Conservation (phyloP, 1,139 yeast genomes). For the Magnusiomyces ingens region DNA sequence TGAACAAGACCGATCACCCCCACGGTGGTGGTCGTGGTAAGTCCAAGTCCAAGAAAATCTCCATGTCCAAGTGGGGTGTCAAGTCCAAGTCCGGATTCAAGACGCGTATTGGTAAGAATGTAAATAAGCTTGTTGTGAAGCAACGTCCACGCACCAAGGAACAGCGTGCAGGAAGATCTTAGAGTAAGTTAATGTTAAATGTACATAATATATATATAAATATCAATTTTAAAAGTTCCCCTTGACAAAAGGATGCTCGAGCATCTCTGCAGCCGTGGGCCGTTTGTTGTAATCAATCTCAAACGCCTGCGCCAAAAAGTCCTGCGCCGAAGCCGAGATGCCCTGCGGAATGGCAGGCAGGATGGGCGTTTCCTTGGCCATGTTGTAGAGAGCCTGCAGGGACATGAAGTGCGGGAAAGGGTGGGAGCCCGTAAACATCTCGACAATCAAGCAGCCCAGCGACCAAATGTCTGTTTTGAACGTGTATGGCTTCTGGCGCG, state of each 20-base stretch:
- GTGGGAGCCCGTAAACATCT: constrained; percentile 91
- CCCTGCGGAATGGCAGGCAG: constrained; percentile 72
- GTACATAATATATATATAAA: no score
- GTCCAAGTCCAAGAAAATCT: constrained; percentile 88
- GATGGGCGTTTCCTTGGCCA: constrained; percentile 60
- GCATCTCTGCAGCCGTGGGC: constrained; percentile 64
- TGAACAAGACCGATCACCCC: constrained; percentile 97
- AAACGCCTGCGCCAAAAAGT: constrained; percentile 60
- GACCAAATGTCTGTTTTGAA: constrained; percentile 95
- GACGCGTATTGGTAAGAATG: constrained; percentile 86
- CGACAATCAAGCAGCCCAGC: constrained; percentile 83
- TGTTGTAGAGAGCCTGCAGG: constrained; percentile 92
- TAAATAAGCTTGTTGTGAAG: constrained; percentile 74
- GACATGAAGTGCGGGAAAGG: constrained; percentile 92
- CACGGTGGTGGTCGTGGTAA: constrained; percentile 99
- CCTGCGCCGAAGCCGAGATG: constrained; percentile 60
- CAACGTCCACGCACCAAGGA: constrained; percentile 43
- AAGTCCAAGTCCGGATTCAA: constrained; percentile 85
- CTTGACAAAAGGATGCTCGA: constrained; percentile 45
- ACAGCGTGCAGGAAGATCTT: constrained; percentile 16
- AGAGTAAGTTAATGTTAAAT: background rate
- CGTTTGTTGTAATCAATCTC: constrained; percentile 67
- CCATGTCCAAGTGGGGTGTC: constrained; percentile 96
- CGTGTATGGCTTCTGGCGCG: constrained; percentile 82
- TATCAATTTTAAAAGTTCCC: no score